A percentile compares a stretch with the other conserved stretches of the same genome.
phyloP scores from a whole-genome alignment of 2,329 filamentous ascomycete genomes.

The Exophiala spinifera region DNA sequence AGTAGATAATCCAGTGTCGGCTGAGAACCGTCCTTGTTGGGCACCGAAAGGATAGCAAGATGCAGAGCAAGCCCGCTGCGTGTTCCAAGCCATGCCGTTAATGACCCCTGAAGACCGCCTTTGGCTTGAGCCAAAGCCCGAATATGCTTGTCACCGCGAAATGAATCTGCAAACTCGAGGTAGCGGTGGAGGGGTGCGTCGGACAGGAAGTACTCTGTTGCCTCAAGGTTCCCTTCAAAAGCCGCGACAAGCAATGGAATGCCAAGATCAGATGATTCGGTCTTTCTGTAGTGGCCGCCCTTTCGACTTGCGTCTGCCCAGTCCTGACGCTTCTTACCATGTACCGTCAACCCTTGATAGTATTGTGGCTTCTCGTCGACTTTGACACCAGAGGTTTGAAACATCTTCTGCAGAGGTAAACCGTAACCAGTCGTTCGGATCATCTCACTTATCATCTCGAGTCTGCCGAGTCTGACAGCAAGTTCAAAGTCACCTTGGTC shows the following conservation, averaged over 20 bases:
- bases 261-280: constrained; percentile 21
- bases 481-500: constrained; percentile 35
- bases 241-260: constrained; percentile 37
- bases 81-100: constrained; percentile 48
- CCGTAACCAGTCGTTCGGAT: constrained; percentile 67
- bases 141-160: constrained; percentile 61
- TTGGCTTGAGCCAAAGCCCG: constrained; percentile 58
- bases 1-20: constrained; percentile 65
- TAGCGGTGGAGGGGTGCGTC: constrained; percentile 68
- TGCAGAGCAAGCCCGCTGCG: constrained; percentile 64
- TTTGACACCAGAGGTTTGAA: constrained; percentile 63
- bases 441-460: constrained; percentile 59
- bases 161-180: constrained; percentile 62
- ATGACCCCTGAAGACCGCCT: constrained; percentile 61
- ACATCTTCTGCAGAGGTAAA: constrained; percentile 64
- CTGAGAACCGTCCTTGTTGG: constrained; percentile 42
- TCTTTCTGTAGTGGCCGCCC: constrained; percentile 38
- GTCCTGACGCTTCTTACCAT: constrained; percentile 69
- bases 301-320: constrained; percentile 66
- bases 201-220: constrained; percentile 73
- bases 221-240: constrained; percentile 55
- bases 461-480: constrained; percentile 49
- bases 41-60: constrained; percentile 55
- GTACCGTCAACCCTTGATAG: constrained; percentile 74
- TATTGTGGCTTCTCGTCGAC: constrained; percentile 63